Conservation (phyloP, 495 filamentous ascomycete species). For the Daldinia concentrica region DNA sequence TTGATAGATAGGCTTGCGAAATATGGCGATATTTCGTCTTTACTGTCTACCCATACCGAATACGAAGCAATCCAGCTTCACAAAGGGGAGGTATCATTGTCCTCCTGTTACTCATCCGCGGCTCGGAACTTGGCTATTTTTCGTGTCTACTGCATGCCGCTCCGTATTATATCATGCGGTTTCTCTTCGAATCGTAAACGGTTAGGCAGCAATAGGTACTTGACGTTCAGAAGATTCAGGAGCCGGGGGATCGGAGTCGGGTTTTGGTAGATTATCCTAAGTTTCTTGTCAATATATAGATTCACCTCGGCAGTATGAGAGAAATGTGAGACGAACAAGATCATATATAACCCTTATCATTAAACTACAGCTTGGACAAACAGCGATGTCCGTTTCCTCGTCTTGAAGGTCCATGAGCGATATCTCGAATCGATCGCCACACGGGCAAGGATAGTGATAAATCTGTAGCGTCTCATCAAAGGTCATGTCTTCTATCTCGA, state of each 20-base stretch:
- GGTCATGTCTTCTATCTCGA: conserved; percentile 99
- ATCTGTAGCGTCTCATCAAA: conserved; percentile 83
- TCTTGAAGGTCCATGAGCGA: conserved; percentile 83
- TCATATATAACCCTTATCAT: conserved; percentile 98
- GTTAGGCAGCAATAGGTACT: conserved; percentile 45
- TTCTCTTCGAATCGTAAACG: not conserved
- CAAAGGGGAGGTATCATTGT: not conserved
- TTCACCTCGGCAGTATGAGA: not conserved
- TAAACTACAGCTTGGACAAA: conserved; percentile 95
- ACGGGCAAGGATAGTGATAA: conserved; percentile 96
- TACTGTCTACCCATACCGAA: conserved; percentile 4
- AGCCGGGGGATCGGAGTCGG: conserved; percentile 40
- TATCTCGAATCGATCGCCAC: conserved; percentile 97
- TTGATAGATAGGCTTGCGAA: conserved; percentile 4
- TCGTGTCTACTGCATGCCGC: not conserved
- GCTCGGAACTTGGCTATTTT: conserved; percentile 18
- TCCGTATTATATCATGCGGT: not conserved
- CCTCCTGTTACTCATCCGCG: not conserved
- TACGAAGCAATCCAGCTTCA: conserved; percentile 9
- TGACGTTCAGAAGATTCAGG: conserved; percentile 35
- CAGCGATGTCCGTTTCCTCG: conserved; percentile 83
- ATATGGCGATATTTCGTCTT: not conserved
- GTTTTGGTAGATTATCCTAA: conserved; percentile 52
- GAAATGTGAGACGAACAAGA: conserved; percentile 61
- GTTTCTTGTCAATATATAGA: conserved; percentile 18